Evolutionary conservation across 768 basidiomycete species (phyloP).

Genomic region (Leucogyrophana mollusca): DNA sequence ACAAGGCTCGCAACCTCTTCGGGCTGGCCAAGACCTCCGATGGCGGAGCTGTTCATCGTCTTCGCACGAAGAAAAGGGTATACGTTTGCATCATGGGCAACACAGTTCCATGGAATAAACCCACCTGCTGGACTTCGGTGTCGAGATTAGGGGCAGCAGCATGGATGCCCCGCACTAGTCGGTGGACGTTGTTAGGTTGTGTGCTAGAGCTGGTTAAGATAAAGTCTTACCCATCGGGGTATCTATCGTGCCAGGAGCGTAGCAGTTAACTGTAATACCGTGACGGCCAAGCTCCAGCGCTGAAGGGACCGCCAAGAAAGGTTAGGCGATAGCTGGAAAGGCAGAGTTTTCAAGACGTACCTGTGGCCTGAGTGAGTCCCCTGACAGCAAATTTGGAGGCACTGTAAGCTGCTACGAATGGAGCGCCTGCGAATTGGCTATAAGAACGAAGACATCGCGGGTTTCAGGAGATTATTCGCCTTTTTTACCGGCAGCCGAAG

Average conservation of each 20-base stretch:
- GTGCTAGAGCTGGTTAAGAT: too few relatives aligned
- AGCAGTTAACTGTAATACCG: conserved; percentile 36
- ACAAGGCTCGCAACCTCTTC: conserved; percentile 31
- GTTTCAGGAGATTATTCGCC: conserved; percentile 14
- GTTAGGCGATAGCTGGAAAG: neutral
- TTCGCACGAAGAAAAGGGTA: too few relatives aligned
- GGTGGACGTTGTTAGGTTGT: too few relatives aligned
- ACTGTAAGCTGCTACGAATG: conserved; percentile 28
- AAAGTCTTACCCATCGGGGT: conserved; percentile 27
- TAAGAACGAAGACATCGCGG: too few relatives aligned
- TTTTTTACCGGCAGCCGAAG: conserved; percentile 29
- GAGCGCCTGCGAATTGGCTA: conserved; percentile 17
- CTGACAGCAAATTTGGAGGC: conserved; percentile 39
- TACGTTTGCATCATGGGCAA: too few relatives aligned
- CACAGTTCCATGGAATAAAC: too few relatives aligned
- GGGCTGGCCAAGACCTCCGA: conserved; percentile 23
- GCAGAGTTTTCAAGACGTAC: too few relatives aligned
- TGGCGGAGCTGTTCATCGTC: conserved; percentile 1
- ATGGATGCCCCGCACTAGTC: too few relatives aligned
- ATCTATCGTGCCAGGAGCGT: conserved; percentile 32
- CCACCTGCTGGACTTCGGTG: too few relatives aligned
- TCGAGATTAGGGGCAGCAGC: too few relatives aligned
- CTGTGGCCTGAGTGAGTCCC: conserved; percentile 36
- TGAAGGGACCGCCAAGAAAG: neutral
- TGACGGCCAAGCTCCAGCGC: conserved; percentile 27